These are phyloP conservation scores for Grosmannia clavigera DNA, from an alignment of 2,329 filamentous ascomycete species.

Conservation along the genomic window DNA sequence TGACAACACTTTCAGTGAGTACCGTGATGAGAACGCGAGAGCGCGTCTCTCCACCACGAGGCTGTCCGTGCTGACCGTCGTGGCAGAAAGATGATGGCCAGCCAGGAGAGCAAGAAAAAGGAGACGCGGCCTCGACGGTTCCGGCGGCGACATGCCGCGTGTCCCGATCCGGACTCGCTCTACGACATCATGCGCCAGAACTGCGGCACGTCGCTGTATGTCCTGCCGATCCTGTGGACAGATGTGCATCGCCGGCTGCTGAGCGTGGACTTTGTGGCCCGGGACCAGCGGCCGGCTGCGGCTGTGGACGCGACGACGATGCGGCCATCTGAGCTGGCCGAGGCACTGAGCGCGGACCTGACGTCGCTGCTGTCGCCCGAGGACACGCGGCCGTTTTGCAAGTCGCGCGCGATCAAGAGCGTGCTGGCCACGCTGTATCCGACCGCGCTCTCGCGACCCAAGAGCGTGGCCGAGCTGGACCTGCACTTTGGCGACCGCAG, in stretches of 20 bases:
- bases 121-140: background rate
- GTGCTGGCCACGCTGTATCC: constrained; percentile 33
- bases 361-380: constrained; percentile 27
- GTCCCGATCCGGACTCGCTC: constrained; percentile 35
- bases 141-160: constrained; percentile 2
- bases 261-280: constrained; percentile 28
- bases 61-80: no score
- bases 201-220: constrained; percentile 33
- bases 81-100: background rate
- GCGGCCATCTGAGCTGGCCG: constrained; percentile 28
- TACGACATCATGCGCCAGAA: constrained; percentile 39
- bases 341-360: constrained; percentile 29
- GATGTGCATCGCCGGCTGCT: constrained; percentile 37
- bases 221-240: constrained; percentile 43
- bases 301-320: constrained; percentile 17
- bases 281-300: constrained; percentile 22
- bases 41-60: no score
- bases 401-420: constrained; percentile 28
- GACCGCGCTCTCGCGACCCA: constrained; percentile 18
- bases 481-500: constrained; percentile 35
- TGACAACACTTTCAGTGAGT: no score
- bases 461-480: constrained; percentile 28
- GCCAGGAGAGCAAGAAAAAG: background rate
- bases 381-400: constrained; percentile 21
- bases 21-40: no score